A percentile compares a stretch with the other conserved stretches of the same genome.
These are phyloP conservation scores for Lumnitzera racemosa DNA, from an alignment of 345 rosid genomes.

Conservation along the genomic window DNA sequence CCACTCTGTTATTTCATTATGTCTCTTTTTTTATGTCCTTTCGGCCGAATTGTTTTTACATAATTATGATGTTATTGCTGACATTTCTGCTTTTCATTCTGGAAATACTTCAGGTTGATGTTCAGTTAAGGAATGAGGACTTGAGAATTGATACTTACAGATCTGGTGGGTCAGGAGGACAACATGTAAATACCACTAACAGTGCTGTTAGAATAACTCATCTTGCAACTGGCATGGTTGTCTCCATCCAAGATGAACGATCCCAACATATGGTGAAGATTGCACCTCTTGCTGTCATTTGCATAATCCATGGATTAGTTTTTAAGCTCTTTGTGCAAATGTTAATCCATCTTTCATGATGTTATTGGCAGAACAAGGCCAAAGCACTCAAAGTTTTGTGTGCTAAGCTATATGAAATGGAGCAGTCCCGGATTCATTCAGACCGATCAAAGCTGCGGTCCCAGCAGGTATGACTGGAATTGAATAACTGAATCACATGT, in stretches of 20 bases:
- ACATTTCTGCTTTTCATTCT: slow-evolving; percentile 4
- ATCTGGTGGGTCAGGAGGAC: slow-evolving; percentile 91
- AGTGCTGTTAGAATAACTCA: slow-evolving; percentile 92
- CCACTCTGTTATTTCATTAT: neutral
- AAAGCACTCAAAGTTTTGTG: slow-evolving; percentile 87
- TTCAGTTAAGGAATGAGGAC: slow-evolving; percentile 86
- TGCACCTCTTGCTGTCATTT: slow-evolving; percentile 2
- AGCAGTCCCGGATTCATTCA: slow-evolving; percentile 64
- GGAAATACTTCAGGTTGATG: slow-evolving; percentile 56
- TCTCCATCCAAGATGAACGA: slow-evolving; percentile 91
- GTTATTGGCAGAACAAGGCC: slow-evolving; percentile 61
- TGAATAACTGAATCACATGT: neutral
- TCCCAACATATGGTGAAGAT: slow-evolving; percentile 89
- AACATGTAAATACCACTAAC: slow-evolving; percentile 89
- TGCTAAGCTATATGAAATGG: slow-evolving; percentile 89
- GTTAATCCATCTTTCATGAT: slow-evolving; percentile 4
- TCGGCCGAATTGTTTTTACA: neutral
- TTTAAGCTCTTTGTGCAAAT: neutral
- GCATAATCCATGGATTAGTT: neutral
- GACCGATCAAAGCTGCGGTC: slow-evolving; percentile 75
- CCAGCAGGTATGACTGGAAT: slow-evolving; percentile 54
- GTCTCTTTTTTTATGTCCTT: neutral
- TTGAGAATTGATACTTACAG: slow-evolving; percentile 84
- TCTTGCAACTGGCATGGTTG: slow-evolving; percentile 66
- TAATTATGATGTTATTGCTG: slow-evolving; percentile 1